Evolutionary conservation across 1,139 yeast genomes (phyloP).

Genomic region (Hyphopichia pseudoburtonii): DNA sequence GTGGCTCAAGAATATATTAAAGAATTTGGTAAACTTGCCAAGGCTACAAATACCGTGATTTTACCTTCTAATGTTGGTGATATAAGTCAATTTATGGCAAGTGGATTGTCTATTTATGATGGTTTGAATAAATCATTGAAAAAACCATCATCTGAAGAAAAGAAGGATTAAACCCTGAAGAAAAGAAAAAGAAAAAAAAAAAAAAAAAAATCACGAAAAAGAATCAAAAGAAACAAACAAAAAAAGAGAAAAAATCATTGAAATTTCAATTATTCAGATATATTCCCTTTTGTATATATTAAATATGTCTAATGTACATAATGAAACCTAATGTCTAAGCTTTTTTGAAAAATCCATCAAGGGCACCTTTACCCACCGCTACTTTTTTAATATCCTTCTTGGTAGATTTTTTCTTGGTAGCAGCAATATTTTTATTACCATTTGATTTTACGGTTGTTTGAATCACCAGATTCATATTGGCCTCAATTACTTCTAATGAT

Average conservation of each 20-base stretch:
- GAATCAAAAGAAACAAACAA: no score
- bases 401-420: constrained; percentile 18
- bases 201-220: no score
- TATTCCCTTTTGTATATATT: constrained; percentile 3
- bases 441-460: constrained; percentile 16
- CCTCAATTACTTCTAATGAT: constrained; percentile 23
- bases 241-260: no score
- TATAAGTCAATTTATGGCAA: constrained; percentile 71
- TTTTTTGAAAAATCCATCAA: constrained; percentile 59
- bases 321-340: constrained; percentile 14
- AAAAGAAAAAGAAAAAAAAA: no score
- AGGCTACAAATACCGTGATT: constrained; percentile 75
- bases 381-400: constrained; percentile 34
- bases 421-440: constrained; percentile 13
- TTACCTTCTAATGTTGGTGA: constrained; percentile 78
- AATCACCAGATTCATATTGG: constrained; percentile 29
- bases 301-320: constrained; percentile 1
- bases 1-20: constrained; percentile 84
- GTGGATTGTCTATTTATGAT: constrained; percentile 72
- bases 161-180: not conserved
- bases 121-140: constrained; percentile 35
- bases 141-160: no score
- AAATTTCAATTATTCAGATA: not conserved
- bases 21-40: constrained; percentile 80
- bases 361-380: constrained; percentile 58